Evolutionary conservation across 2,329 filamentous ascomycete genomes (phyloP), one percentile per base, ranked within the genome.

Genomic region (Aureobasidium sp.): DNA sequence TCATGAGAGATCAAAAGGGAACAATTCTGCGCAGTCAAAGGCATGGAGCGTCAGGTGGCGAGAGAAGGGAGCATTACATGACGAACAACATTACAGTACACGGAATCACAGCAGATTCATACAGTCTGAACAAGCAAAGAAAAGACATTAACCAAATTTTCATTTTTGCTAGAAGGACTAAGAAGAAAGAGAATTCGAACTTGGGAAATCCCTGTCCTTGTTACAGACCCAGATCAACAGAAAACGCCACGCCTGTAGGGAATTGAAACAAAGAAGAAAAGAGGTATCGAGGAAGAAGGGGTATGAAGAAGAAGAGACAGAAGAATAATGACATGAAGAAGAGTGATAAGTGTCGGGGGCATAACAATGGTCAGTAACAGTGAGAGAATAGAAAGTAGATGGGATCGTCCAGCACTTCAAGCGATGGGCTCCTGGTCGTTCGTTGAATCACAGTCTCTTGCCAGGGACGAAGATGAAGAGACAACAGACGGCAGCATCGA

Each of bases 381-480:
- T 8, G 22, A 39, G 49, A 39, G 49, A 12, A 39, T 52, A 39
- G 31, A 52, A 39, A 39, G 20, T 52, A 34, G 14, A 27, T 37
- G 48, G 9, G 1, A n/a, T 27, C 49, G 39, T 25, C n/a, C 34
- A 52, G 39, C 49, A 31, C 49, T 11, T 52, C 49, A 52, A 52
- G 49, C 49, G 49, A 52, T 31, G 49, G 34, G 14, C 2, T 27
- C 3, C 17, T 27, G 15, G 20, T 52, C 5, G 3, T 52, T 2
- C 7, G 7, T 5, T 20, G 22, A 22, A 17, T 74, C 67, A 94
- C 48, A 95, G 80, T 64, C 89, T 81, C 73, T 89, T 95, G 61
- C 94, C 93, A 1, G 94, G 94, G 5, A 99, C 94, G 63, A 99
- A 87, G 68, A 97, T 92, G 78, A 99, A 99, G 29, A 99, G 79